Evolutionary conservation across 2,329 filamentous ascomycete species (phyloP).

Genomic region (Monosporascus sp.): DNA sequence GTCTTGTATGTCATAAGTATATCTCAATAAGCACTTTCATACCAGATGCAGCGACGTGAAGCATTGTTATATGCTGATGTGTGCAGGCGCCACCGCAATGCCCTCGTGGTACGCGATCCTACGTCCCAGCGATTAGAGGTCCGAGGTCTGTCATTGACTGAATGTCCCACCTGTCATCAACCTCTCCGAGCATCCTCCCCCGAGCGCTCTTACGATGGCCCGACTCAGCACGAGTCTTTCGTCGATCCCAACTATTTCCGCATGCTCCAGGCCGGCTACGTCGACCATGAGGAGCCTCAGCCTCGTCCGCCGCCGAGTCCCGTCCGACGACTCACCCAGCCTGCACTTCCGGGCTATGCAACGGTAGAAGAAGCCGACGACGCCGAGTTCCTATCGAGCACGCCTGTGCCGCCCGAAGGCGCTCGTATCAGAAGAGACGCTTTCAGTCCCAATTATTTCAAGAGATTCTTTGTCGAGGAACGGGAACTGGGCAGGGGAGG

Average conservation of each 20-base stretch:
- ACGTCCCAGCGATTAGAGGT: constrained; percentile 81
- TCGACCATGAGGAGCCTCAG: constrained; percentile 38
- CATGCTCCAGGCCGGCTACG: constrained; percentile 64
- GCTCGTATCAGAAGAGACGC: constrained; percentile 79
- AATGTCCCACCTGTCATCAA: constrained; percentile 90
- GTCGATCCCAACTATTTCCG: constrained; percentile 93
- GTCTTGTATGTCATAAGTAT: constrained; percentile 59
- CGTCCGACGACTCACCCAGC: constrained; percentile 47
- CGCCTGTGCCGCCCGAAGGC: constrained; percentile 44
- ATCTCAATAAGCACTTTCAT: constrained; percentile 1
- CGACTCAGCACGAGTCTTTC: constrained; percentile 55
- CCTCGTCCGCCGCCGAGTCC: constrained; percentile 43
- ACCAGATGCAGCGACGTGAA: not conserved
- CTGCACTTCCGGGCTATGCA: constrained; percentile 28
- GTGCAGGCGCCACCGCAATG: constrained; percentile 79
- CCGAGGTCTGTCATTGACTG: constrained; percentile 55
- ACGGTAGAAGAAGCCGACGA: constrained; percentile 25
- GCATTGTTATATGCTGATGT: not conserved
- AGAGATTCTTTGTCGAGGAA: constrained; percentile 88
- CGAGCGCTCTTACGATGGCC: constrained; percentile 44
- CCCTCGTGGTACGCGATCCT: constrained; percentile 86
- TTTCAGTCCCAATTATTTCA: constrained; percentile 90
- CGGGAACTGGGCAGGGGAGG: constrained; percentile 81
- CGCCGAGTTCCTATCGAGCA: constrained; percentile 49
- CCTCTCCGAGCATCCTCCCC: constrained; percentile 50